A percentile compares a stretch with the other conserved stretches of the same genome.
Evolutionary conservation across 768 basidiomycete species (phyloP).

Genomic region (Hortiboletus campestris): DNA sequence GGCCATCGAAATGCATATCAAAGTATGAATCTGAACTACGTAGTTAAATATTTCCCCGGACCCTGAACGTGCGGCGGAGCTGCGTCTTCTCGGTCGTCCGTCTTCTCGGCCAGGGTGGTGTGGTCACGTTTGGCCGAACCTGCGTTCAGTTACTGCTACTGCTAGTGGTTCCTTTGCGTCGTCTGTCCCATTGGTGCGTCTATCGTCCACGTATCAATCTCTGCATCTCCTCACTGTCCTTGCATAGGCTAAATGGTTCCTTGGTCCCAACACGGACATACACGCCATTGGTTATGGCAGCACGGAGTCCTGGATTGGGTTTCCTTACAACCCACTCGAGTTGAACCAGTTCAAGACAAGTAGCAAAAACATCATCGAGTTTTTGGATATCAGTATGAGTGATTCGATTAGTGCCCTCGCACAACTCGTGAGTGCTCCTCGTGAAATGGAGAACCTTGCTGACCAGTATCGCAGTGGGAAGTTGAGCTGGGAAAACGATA

Average conservation of each 20-base stretch:
- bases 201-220: too few species aligned
- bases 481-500: background rate
- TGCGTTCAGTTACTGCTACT: slow-evolving; percentile 3
- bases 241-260: slow-evolving; percentile 13
- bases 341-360: slow-evolving; percentile 8
- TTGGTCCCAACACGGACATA: slow-evolving; percentile 6
- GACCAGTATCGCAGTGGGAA: slow-evolving; percentile 18
- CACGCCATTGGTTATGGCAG: background rate
- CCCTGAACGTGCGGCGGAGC: slow-evolving; percentile 5
- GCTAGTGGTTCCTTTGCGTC: slow-evolving; percentile 15
- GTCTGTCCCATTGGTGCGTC: background rate
- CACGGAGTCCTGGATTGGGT: slow-evolving; percentile 10
- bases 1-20: background rate
- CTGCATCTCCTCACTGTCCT: background rate
- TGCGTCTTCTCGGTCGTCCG: slow-evolving; percentile 13
- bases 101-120: slow-evolving; percentile 16
- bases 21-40: background rate
- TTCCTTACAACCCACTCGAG: slow-evolving; percentile 5
- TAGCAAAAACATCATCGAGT: slow-evolving; percentile 4
- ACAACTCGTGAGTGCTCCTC: slow-evolving; percentile 1
- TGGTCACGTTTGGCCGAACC: slow-evolving; percentile 7
- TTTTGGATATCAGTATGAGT: slow-evolving; percentile 11
- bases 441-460: background rate
- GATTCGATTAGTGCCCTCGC: background rate
- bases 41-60: slow-evolving; percentile 4